These are phyloP conservation scores for Aspergillus ellipticus DNA, from an alignment of 495 filamentous ascomycete species.

Conservation along the genomic window DNA sequence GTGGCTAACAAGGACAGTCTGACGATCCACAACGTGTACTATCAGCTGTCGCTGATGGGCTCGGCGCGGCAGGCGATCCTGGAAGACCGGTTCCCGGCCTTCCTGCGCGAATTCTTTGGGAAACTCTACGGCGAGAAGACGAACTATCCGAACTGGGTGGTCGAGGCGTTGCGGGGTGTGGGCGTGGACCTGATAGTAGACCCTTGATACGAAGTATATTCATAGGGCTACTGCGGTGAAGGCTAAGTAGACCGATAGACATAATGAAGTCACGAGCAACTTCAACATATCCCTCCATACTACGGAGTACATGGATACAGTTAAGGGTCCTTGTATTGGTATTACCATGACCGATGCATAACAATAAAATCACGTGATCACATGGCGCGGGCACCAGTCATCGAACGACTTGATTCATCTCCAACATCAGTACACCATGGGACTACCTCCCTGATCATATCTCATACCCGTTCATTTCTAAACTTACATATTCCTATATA, in stretches of 20 bases:
- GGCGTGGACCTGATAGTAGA: slow-evolving; percentile 68
- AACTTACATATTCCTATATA: no score
- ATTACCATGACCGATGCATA: no score
- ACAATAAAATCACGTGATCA: slow-evolving; percentile 17
- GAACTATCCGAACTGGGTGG: slow-evolving; percentile 77
- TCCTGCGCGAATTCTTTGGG: slow-evolving; percentile 72
- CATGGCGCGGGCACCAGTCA: slow-evolving; percentile 27
- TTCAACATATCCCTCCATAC: background rate
- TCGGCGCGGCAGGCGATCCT: slow-evolving; percentile 72
- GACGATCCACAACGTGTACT: slow-evolving; percentile 93
- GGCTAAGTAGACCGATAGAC: background rate
- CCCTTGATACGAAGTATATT: no score
- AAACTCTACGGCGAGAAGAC: slow-evolving; percentile 66
- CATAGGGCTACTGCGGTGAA: no score
- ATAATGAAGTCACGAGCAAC: background rate
- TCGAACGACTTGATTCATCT: slow-evolving; percentile 4
- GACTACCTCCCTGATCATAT: background rate
- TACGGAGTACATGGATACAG: background rate
- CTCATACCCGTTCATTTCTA: no score
- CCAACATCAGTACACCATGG: no score
- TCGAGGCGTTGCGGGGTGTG: slow-evolving; percentile 77
- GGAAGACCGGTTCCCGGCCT: slow-evolving; percentile 75
- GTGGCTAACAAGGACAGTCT: slow-evolving; percentile 43
- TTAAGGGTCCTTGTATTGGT: no score
- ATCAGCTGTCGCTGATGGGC: slow-evolving; percentile 78